Percentiles rank a stretch among this genome's conserved stretches.
Evolutionary conservation across 495 filamentous ascomycete species (phyloP).

Genomic region (Symbiotaphrina buchneri): DNA sequence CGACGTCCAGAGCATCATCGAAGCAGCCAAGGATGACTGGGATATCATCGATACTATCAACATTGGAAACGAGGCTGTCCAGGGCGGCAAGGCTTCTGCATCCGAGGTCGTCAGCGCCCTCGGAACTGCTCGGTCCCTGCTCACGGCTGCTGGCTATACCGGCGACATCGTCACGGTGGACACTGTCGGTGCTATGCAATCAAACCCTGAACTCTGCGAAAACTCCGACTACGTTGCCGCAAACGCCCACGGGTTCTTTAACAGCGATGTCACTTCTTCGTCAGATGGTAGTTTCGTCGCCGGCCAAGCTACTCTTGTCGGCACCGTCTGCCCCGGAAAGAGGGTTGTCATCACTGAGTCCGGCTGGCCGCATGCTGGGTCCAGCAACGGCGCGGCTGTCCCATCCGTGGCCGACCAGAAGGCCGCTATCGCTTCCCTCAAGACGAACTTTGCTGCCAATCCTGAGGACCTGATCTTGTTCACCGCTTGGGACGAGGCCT

Average conservation of each 20-base stretch:
- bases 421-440: conserved; percentile 38
- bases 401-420: conserved; percentile 38
- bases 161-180: conserved; percentile 66
- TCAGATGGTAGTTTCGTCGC: conserved; percentile 41
- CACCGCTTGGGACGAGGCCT: conserved; percentile 50
- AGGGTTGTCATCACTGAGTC: conserved; percentile 44
- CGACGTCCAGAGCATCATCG: conserved; percentile 28
- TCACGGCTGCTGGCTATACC: conserved; percentile 39
- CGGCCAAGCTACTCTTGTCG: conserved; percentile 26
- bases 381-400: conserved; percentile 37
- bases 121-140: conserved; percentile 23
- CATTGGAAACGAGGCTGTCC: conserved; percentile 67
- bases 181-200: conserved; percentile 40
- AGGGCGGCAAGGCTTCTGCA: conserved; percentile 28
- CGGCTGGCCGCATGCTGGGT: conserved; percentile 60
- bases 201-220: conserved; percentile 47
- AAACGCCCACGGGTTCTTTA: conserved; percentile 75
- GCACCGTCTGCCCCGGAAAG: conserved; percentile 28
- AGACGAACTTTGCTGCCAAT: conserved; percentile 21
- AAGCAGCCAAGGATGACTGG: conserved; percentile 36
- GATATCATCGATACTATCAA: conserved; percentile 40
- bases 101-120: conserved; percentile 29
- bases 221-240: conserved; percentile 56
- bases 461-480: conserved; percentile 37
- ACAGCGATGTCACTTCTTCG: conserved; percentile 27